These are phyloP conservation scores for Tuber calosporum DNA, from an alignment of 495 filamentous ascomycete genomes.

Conservation along the genomic window DNA sequence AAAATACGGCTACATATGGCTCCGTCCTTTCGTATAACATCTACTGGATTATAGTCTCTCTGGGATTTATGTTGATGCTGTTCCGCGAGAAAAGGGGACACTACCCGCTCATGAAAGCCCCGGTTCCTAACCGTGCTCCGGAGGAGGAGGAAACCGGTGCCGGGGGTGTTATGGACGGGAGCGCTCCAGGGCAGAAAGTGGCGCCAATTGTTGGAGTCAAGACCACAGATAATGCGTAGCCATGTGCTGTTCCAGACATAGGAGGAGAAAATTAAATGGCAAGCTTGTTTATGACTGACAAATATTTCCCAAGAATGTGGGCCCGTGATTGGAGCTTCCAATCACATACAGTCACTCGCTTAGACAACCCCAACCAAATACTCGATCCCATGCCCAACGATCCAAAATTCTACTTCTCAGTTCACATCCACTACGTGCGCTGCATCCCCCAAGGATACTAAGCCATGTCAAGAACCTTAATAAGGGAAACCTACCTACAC, in stretches of 20 bases:
- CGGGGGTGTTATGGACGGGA: not conserved
- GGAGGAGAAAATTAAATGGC: not conserved
- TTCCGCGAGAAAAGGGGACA: conserved; percentile 62
- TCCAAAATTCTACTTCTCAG: not conserved
- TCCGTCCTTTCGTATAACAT: conserved; percentile 81
- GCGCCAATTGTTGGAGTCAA: not conserved
- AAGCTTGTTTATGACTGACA: not conserved
- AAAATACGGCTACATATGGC: conserved; percentile 78
- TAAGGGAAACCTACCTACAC: not conserved
- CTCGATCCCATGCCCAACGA: not conserved
- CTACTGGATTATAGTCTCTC: conserved; percentile 69
- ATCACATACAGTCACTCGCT: not conserved
- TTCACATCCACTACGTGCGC: not conserved
- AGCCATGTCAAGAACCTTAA: not conserved
- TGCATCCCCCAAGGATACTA: not conserved
- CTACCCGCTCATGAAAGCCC: conserved; percentile 53
- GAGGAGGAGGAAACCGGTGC: not conserved
- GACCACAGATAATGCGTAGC: not conserved
- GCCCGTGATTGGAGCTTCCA: not conserved
- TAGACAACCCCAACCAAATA: not conserved
- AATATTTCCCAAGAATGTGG: not conserved
- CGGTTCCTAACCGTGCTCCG: not conserved
- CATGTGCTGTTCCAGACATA: not conserved
- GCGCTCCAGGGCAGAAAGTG: conserved; percentile 6
- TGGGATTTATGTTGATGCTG: conserved; percentile 55